Percentiles rank a stretch among this genome's conserved stretches.
Conservation (phyloP, 2,329 filamentous ascomycete genomes). For the Clarireedia paspali region DNA sequence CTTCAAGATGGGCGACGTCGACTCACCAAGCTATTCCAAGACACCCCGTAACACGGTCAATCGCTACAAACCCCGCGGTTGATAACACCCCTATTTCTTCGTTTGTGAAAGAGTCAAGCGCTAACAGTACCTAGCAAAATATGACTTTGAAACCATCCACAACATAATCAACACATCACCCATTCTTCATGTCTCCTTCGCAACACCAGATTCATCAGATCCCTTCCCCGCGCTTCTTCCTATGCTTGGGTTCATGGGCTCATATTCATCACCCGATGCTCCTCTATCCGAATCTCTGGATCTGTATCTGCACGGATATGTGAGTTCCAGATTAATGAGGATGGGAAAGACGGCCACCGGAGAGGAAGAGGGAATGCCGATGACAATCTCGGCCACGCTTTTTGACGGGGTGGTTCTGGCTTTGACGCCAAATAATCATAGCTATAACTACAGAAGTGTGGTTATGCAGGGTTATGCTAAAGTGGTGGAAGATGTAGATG, state of each 20-base stretch:
- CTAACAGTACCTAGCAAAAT: slow-evolving; percentile 44
- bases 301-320: slow-evolving; percentile 78
- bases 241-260: slow-evolving; percentile 80
- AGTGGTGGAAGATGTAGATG: slow-evolving; percentile 56
- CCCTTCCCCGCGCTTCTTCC: slow-evolving; percentile 49
- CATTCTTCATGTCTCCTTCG: slow-evolving; percentile 76
- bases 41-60: not conserved
- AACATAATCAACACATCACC: slow-evolving; percentile 65
- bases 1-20: not conserved
- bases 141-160: slow-evolving; percentile 68
- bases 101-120: not conserved
- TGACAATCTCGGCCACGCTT: slow-evolving; percentile 65
- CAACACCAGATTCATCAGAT: slow-evolving; percentile 44
- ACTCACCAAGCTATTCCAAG: not conserved
- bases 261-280: slow-evolving; percentile 54
- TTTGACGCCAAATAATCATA: slow-evolving; percentile 72
- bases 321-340: slow-evolving; percentile 70
- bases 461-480: slow-evolving; percentile 68
- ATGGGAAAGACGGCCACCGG: not conserved
- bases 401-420: slow-evolving; percentile 75
- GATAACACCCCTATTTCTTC: no score
- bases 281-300: slow-evolving; percentile 38
- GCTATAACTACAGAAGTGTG: slow-evolving; percentile 74
- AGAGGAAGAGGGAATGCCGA: slow-evolving; percentile 48
- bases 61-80: not conserved